Evolutionary conservation across 768 basidiomycete genomes (phyloP), one percentile per base, ranked within the genome.

Genomic region (Kondoa malvinella): DNA sequence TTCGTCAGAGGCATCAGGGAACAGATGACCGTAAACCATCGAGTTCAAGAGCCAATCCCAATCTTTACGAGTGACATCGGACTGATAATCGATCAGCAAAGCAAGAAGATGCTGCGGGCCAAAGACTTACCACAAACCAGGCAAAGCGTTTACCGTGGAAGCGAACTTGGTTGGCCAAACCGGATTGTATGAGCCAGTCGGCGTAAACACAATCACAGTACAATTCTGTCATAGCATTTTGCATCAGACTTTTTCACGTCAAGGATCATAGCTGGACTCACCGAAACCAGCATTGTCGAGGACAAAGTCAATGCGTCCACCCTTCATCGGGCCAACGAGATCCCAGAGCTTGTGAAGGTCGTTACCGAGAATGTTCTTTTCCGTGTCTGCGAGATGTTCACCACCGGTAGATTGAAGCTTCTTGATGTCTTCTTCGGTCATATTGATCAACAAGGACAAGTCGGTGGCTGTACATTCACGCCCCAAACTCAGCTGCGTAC

Each of bases 71-170:
- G 92, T 97, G 62, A 94, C 85, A 76, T 95, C 92, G 15, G 87
- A 89, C 58, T 59, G 27, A 8, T 4, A 25, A 25, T 25, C 40
- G 69, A 70, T 68, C 69, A 65, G 57, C 64, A 56, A 34, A 60
- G n/a, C n/a, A n/a, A n/a, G n/a, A n/a, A n/a, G n/a, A n/a, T n/a
- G n/a, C n/a, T n/a, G n/a, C n/a, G n/a, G n/a, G n/a, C n/a, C n/a
- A 40, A 27, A 34, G 26, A 34, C 60, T 25, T 25, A 59, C 71
- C 68, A 76, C 89, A 76, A 92, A 92, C 91, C 91, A 94, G 1
- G 92, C 84, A 74, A 88, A 89, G 56, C 90, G 86, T 79, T 95
- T 96, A 62, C 92, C 92, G 76, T 97, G 92, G 84, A 97, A 94
- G 70, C 84, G 84, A 67, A 97, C 81, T 78, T 90, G 82, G 57